Base-by-base conservation (phyloP, 495 filamentous ascomycete genomes). In the Stereocaulon alpinum region DNA sequence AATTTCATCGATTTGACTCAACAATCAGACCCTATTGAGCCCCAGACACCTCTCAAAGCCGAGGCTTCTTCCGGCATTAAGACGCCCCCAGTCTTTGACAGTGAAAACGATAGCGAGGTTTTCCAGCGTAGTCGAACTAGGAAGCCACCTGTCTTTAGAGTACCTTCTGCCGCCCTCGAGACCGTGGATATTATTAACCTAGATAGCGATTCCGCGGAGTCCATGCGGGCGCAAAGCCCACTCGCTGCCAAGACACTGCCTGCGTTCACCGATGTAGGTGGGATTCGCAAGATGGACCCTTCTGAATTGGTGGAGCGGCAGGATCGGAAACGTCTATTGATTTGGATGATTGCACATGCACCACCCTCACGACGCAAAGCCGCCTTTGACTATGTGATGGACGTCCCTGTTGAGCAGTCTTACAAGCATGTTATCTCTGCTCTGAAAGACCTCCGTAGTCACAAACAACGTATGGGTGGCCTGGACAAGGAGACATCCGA, bases 271-370 rank as follows among this genome's bases (percentile, higher is more conserved):
- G 67, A 74, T 41, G 58, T 72, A 17, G 45, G 63, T n/a, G 58
- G 30, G 6, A 69, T 74, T 2, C 32, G 57, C 29, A 49, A 47
- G 14, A 45, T 71, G 20, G n/a, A 62, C 9, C 65, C 64, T 60
- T 58, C 29, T 11, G 20, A 58, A 0, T 54, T 74, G n/a, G 61
- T 69, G 55, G 67, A 68, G 40, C 66, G 64, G 18, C 56, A 64
- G 50, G 73, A 75, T 55, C 68, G 71, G 14, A 56, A 61, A 44
- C 71, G 72, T 22, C 56, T 75, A 37, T 51, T 75, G 6, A 69
- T 67, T 4, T 65, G 60, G 51, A 55, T 60, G 20, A 48, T 67
- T 37, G 60, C 59, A 17, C 37, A 50, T 24, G 30, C 56, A 27
- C 29, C 41, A 14, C 12, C 18, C 5, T 30, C 11, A 10, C 9